Evolutionary conservation across 2,329 filamentous ascomycete species (phyloP).

Genomic region (Rutstroemia sp.): DNA sequence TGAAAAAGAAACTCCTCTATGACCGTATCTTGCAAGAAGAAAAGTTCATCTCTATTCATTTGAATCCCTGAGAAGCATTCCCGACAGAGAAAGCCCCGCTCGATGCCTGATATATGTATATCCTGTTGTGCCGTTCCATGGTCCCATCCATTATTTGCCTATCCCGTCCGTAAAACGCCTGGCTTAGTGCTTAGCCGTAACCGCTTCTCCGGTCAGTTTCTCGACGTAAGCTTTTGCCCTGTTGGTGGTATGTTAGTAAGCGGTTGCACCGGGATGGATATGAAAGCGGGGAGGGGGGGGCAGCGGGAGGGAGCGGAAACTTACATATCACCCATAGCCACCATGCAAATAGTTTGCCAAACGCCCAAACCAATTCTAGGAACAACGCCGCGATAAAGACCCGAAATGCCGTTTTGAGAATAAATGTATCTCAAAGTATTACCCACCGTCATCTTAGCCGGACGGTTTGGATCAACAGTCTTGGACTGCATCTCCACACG

Average conservation of each 20-base stretch:
- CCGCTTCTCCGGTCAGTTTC: slow-evolving; percentile 55
- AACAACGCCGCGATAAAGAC: slow-evolving; percentile 90
- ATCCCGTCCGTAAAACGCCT: slow-evolving; percentile 25
- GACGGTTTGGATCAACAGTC: slow-evolving; percentile 93
- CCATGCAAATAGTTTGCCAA: slow-evolving; percentile 99
- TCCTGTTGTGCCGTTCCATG: background rate
- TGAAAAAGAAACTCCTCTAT: background rate
- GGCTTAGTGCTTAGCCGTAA: slow-evolving; percentile 60
- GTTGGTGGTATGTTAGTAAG: slow-evolving; percentile 28
- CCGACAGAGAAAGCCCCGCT: too few relatives aligned
- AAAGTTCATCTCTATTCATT: background rate
- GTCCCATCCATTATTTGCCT: background rate
- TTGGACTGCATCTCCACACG: slow-evolving; percentile 99
- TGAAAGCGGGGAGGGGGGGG: too few relatives aligned
- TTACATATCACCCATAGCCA: slow-evolving; percentile 95
- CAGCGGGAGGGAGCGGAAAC: slow-evolving; percentile 29
- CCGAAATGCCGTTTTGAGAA: slow-evolving; percentile 75
- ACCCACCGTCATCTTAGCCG: slow-evolving; percentile 97
- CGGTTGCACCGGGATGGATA: background rate
- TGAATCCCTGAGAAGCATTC: too few relatives aligned
- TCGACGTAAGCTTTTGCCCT: slow-evolving; percentile 63
- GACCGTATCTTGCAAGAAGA: background rate
- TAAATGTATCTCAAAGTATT: slow-evolving; percentile 88
- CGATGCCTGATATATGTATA: background rate
- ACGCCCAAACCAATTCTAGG: slow-evolving; percentile 91